Evolutionary conservation across 1,284 basidiomycete species (phyloP), one percentile per base, ranked within the genome.

Genomic region (Phlebopus sp.): DNA sequence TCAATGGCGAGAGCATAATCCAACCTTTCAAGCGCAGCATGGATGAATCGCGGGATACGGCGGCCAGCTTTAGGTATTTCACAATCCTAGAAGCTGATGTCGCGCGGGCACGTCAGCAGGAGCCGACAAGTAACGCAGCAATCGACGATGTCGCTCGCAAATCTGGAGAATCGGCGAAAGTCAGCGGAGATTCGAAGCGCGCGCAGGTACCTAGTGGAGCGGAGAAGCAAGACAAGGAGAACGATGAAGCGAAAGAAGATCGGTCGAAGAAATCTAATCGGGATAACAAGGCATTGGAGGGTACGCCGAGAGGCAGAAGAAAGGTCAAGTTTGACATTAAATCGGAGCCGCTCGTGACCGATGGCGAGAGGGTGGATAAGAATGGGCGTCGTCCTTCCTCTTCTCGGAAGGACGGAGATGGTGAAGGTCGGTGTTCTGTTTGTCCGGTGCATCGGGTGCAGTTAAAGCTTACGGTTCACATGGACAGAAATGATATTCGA

Each of bases 261-360:
- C 51, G 35, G 18, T 37, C 46, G 17, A 48, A 51, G 47, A 54
- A 52, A 11, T 21, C 53, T 38, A 55, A 57, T 49, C 50, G 36
- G 21, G 47, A 60, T 30, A 35, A 6, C 38, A 53, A 42, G 52
- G 43, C 57, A 29, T 45, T 59, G 37, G 56, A 55, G 18, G 47
- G 59, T 19, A 58, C 55, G 32, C 49, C 63, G 27, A 86, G 81
- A 59, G 76, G 73, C 32, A 84, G 81, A 59, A 71, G 82, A 47
- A 86, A 82, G 61, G 86, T 90, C 17, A 87, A 84, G 8, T 90
- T 90, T 56, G 78, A 87, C 54, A 76, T 85, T 42, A 70, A 82
- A 59, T 75, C 81, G 14, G 78, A 74, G 35, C 72, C 77, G 8
- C 64, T 73, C 23, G 71, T 75, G 37, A 77, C 77, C 46, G 71